Evolutionary conservation across 148 eudicot genomes (phyloP).

Genomic region (Rhododendron molle): DNA sequence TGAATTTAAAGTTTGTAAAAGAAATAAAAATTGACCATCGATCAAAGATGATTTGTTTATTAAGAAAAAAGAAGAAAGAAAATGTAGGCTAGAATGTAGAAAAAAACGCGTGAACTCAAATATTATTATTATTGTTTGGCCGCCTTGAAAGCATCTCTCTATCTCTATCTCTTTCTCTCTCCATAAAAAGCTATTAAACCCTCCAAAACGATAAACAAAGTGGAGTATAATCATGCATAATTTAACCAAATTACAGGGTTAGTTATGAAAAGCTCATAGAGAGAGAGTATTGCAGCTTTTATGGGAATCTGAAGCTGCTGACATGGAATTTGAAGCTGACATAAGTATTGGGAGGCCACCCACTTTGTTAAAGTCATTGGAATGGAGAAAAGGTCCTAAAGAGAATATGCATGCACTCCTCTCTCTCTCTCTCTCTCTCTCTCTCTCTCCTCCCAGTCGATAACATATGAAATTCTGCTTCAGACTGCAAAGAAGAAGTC

Average conservation of each 20-base stretch:
- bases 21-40: background rate
- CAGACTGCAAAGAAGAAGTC: too few relatives aligned
- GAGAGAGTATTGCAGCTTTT: background rate
- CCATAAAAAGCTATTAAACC: constrained; percentile 1
- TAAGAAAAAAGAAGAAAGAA: too few relatives aligned
- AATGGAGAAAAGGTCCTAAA: background rate
- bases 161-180: too few relatives aligned
- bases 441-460: background rate
- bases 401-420: background rate
- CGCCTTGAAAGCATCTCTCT: background rate
- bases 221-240: background rate
- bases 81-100: background rate
- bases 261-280: background rate
- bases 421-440: too few relatives aligned
- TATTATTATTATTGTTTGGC: background rate
- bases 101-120: background rate
- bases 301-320: constrained; percentile 5
- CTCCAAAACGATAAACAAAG: constrained; percentile 1
- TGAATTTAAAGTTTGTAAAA: background rate
- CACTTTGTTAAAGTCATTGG: constrained; percentile 5
- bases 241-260: background rate
- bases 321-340: constrained; percentile 3
- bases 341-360: background rate
- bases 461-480: background rate
- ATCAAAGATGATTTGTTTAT: background rate